phyloP scores from a whole-genome alignment of 2,329 filamentous ascomycete genomes.

The Aspergillus calidoustus region DNA sequence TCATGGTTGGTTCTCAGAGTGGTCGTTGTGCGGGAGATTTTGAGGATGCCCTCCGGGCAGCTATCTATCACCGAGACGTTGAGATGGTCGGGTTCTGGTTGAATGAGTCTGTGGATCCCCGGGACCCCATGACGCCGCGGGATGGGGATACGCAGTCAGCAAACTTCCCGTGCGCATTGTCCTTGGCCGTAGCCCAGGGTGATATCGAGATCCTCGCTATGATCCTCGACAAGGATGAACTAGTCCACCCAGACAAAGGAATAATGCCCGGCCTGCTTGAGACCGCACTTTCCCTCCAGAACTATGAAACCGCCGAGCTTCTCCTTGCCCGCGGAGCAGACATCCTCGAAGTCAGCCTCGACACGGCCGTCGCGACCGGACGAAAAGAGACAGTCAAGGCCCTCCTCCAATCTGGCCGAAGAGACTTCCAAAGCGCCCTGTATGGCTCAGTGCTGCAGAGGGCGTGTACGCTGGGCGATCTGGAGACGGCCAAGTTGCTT shows the following conservation, averaged over 20 bases:
- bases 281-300: neutral
- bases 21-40: neutral
- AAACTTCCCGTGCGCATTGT: neutral
- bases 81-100: no score
- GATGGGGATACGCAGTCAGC: neutral
- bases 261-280: neutral
- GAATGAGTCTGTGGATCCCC: no score
- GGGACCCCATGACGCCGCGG: no score
- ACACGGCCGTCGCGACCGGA: neutral
- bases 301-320: neutral
- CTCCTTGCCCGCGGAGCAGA: neutral
- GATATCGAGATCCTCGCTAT: neutral
- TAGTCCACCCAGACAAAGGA: neutral
- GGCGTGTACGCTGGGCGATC: neutral
- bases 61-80: no score
- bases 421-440: neutral
- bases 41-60: neutral
- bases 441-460: neutral
- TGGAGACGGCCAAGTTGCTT: neutral
- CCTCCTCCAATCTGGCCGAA: neutral
- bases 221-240: neutral
- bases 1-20: neutral
- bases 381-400: neutral
- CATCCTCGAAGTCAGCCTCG: neutral
- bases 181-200: neutral